phyloP scores from a whole-genome alignment of 2,329 filamentous ascomycete species.

The Botryotinia narcissicola region DNA sequence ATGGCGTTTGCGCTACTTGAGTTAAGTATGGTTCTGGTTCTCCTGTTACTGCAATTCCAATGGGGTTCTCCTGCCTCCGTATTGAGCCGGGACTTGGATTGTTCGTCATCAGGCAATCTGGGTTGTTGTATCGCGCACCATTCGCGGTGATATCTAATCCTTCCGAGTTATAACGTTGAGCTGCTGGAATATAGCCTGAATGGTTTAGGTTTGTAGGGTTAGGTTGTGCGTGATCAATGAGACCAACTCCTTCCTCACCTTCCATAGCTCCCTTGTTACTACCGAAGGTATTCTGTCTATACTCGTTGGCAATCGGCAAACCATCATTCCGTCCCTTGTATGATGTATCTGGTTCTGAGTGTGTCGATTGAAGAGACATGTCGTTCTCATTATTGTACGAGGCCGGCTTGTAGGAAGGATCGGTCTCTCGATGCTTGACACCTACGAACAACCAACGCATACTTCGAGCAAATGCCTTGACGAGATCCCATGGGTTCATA shows the following conservation, averaged over 20 bases:
- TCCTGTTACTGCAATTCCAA: conserved; percentile 30
- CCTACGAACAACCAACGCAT: conserved; percentile 76
- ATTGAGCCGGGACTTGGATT: conserved; percentile 25
- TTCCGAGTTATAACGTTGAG: conserved; percentile 34
- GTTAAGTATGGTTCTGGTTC: conserved; percentile 30
- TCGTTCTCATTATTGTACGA: conserved; percentile 26
- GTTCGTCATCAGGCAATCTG: conserved; percentile 24
- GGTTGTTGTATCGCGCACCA: conserved; percentile 23
- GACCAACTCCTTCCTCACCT: conserved; percentile 33
- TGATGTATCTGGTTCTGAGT: conserved; percentile 18
- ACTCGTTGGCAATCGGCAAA: conserved; percentile 37
- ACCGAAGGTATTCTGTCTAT: conserved; percentile 35
- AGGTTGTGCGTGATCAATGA: conserved; percentile 37
- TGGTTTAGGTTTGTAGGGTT: conserved; percentile 29
- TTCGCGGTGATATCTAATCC: conserved; percentile 32
- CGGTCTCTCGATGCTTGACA: conserved; percentile 56
- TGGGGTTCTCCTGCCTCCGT: conserved; percentile 21
- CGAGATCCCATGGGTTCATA: conserved; percentile 77
- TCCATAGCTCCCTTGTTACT: conserved; percentile 25
- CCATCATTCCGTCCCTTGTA: conserved; percentile 26
- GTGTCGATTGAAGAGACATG: conserved; percentile 27
- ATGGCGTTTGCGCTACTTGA: conserved; percentile 23
- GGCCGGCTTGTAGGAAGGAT: conserved; percentile 47
- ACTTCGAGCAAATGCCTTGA: conserved; percentile 75
- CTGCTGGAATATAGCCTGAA: conserved; percentile 33